Percentiles rank a stretch among this genome's conserved stretches.
Evolutionary conservation across 2,329 filamentous ascomycete genomes (phyloP).

Genomic region (Aspergillus phoenicis): DNA sequence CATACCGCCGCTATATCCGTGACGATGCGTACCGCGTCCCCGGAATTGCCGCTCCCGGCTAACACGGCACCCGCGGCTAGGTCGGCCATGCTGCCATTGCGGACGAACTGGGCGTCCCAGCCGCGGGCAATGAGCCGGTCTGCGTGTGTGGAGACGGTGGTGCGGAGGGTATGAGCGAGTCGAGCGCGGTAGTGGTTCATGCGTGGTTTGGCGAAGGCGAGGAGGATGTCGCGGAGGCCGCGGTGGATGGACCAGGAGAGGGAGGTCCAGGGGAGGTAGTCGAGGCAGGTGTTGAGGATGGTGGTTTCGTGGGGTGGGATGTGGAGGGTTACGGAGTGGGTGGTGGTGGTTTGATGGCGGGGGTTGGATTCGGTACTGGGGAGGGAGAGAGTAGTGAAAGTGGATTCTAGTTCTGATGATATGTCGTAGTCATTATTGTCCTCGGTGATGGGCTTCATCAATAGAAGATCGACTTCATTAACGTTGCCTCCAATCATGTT

Average conservation of each 20-base stretch:
- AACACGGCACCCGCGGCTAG: constrained; percentile 12
- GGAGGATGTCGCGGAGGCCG: background rate
- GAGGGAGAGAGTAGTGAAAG: background rate
- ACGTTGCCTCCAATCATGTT: constrained; percentile 15
- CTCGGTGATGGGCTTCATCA: background rate
- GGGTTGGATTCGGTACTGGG: background rate
- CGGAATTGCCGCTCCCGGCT: constrained; percentile 15
- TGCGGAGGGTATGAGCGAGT: background rate
- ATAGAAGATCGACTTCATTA: constrained; percentile 12
- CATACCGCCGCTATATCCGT: constrained; percentile 10
- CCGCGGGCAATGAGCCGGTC: background rate
- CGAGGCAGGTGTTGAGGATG: constrained; percentile 1
- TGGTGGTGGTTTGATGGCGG: background rate
- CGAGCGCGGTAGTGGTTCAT: background rate
- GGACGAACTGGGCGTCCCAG: constrained; percentile 5
- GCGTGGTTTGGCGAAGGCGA: background rate
- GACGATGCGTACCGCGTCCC: constrained; percentile 11
- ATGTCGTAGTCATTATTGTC: background rate
- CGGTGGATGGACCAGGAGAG: background rate
- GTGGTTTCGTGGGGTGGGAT: background rate
- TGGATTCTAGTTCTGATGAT: background rate
- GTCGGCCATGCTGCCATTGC: constrained; percentile 3
- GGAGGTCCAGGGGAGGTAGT: constrained; percentile 1
- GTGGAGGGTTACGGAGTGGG: background rate
- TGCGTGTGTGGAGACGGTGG: background rate